phyloP scores from a whole-genome alignment of 352 stramenopile species.

The Phytopythium boreale region DNA sequence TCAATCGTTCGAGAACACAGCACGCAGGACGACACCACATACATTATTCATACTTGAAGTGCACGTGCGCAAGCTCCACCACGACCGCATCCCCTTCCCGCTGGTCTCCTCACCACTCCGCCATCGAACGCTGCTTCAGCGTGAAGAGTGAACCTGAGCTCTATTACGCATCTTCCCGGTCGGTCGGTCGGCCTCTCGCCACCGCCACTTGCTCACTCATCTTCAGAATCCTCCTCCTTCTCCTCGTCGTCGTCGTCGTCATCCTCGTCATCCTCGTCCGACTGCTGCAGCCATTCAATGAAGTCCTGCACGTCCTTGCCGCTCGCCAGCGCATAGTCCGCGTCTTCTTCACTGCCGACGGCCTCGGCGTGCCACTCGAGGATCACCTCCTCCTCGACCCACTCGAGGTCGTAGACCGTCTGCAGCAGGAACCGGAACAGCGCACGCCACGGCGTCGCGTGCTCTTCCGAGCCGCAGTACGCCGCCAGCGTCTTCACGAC shows the following conservation, averaged over 20 bases:
- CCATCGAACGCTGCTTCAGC: neutral
- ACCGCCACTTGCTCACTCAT: neutral
- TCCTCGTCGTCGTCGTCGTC: constrained; percentile 39
- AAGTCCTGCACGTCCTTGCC: constrained; percentile 89
- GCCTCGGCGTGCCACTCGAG: constrained; percentile 78
- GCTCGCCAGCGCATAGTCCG: constrained; percentile 32
- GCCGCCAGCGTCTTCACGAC: constrained; percentile 57
- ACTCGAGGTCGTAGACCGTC: constrained; percentile 92
- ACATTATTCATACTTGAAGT: neutral
- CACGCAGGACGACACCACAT: neutral
- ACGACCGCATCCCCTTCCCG: neutral
- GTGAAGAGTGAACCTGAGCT: neutral
- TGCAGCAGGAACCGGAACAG: constrained; percentile 94
- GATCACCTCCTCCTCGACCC: constrained; percentile 91
- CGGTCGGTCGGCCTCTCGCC: neutral
- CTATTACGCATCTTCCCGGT: neutral
- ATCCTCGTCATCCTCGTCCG: constrained; percentile 55
- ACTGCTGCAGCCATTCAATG: constrained; percentile 90
- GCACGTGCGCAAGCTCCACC: too few relatives aligned
- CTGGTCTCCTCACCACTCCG: neutral
- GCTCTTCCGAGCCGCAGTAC: constrained; percentile 50
- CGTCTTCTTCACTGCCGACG: constrained; percentile 9
- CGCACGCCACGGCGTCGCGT: constrained; percentile 52
- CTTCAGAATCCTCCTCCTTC: constrained; percentile 23
- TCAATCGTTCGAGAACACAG: neutral